Conservation (phyloP, 495 filamentous ascomycete species). For the Annulohypoxylon bovei region DNA sequence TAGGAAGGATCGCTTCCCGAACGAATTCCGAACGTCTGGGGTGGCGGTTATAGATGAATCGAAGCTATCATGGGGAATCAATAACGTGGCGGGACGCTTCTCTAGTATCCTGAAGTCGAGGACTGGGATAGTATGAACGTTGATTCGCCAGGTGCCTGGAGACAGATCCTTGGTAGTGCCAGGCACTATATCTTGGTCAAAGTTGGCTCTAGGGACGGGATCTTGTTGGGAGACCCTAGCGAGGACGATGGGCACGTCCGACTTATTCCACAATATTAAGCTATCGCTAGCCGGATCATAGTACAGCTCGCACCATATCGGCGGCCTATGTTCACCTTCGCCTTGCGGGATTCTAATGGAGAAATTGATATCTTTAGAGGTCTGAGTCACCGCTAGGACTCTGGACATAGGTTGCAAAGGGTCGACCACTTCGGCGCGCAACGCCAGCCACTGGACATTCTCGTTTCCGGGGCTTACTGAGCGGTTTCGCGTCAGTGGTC, state of each 20-base stretch:
- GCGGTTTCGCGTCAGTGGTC: conserved; percentile 57
- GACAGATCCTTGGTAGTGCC: conserved; percentile 51
- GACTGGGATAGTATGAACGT: conserved; percentile 52
- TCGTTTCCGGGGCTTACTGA: conserved; percentile 59
- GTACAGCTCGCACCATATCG: conserved; percentile 60
- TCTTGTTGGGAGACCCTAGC: conserved; percentile 46
- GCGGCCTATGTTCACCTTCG: conserved; percentile 49
- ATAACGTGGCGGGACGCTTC: conserved; percentile 50
- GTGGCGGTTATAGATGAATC: conserved; percentile 41
- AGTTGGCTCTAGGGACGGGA: conserved; percentile 42
- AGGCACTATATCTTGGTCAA: conserved; percentile 53
- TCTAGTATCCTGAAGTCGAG: conserved; percentile 62
- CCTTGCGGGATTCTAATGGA: conserved; percentile 58
- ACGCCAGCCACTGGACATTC: conserved; percentile 55
- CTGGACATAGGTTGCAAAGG: conserved; percentile 54
- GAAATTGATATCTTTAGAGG: conserved; percentile 59
- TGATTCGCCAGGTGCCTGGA: conserved; percentile 61
- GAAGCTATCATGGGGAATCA: conserved; percentile 37
- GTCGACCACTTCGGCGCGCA: conserved; percentile 57
- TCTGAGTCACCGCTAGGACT: conserved; percentile 62
- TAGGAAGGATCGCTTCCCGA: conserved; percentile 55
- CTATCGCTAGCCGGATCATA: conserved; percentile 62
- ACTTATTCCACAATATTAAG: conserved; percentile 58
- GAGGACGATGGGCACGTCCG: conserved; percentile 56
- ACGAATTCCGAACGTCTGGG: conserved; percentile 48